Evolutionary conservation across 2,329 filamentous ascomycete species (phyloP), one percentile per base, ranked within the genome.

Genomic region (Curvularia sp.): DNA sequence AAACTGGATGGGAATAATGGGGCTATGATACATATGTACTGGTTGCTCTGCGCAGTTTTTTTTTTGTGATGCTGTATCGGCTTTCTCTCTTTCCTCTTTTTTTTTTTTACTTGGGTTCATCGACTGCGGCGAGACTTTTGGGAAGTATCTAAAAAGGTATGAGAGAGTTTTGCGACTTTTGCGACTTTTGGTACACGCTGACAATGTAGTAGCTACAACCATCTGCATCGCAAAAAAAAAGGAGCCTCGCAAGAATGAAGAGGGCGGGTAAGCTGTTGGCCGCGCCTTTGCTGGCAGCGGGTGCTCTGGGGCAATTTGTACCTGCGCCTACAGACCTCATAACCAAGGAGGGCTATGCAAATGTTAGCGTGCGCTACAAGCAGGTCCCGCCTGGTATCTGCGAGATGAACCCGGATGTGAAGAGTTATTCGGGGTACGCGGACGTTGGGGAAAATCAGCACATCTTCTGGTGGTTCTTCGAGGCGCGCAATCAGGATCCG

Each of bases 401-500:
- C 63, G 84, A 87, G 73, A 79, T 83, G 3, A 82, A 84, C 18
- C 82, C 82, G 1, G 79, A 80, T 27, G 83, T 86, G 19, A 85
- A 85, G 63, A 84, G 81, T 27, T 86, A 82, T 65, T 81, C 82
- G 1, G 83, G 84, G 21, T 86, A 86, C 63, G 80, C 84, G 12
- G 83, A 85, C 64, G 78, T 85, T 8, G 79, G 73, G 4, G 76
- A 80, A 3, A 74, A 83, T 39, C 77, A 84, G 56, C 83, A 85
- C 66, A 81, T 84, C 45, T 83, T 86, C 71, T 87, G 81, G 79
- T 78, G 80, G 80, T 81, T 86, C 71, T 86, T 86, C 60, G 83
- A 86, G 66, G 78, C 83, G 12, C 78, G 84, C 30, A 81, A 82
- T 52, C 68, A 73, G 43, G 79, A 84, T 59, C 82, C 82, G 1